These are phyloP conservation scores for Hibiscus mutabilis DNA, from an alignment of 345 rosid genomes.

Conservation along the genomic window DNA sequence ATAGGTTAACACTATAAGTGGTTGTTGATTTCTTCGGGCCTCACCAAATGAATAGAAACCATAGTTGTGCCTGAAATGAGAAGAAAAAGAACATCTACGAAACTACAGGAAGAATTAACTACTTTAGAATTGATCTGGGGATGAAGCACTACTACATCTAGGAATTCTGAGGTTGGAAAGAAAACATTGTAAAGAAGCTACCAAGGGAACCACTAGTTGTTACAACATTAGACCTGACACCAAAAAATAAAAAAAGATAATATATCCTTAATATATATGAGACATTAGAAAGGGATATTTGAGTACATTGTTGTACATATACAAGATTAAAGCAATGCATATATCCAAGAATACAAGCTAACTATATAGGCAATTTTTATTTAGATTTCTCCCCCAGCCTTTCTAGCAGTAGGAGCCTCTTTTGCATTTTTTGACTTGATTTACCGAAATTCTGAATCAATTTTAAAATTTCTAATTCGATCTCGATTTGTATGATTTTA, in stretches of 20 bases:
- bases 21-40: constrained; percentile 35
- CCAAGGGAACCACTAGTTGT: constrained; percentile 32
- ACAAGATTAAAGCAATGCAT: constrained; percentile 16
- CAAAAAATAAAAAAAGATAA: constrained; percentile 13
- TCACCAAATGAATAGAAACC: constrained; percentile 33
- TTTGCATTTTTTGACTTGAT: no score
- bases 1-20: constrained; percentile 40
- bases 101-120: constrained; percentile 11
- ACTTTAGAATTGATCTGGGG: constrained; percentile 3
- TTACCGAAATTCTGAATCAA: no score
- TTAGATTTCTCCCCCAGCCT: constrained; percentile 26
- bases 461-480: no score
- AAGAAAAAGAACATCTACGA: neutral
- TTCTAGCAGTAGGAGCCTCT: neutral
- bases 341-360: no score
- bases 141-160: constrained; percentile 18
- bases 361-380: constrained; percentile 14
- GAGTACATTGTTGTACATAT: neutral
- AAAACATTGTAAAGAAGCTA: constrained; percentile 31
- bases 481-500: no score
- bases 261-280: neutral
- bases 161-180: constrained; percentile 21
- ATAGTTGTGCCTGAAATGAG: neutral
- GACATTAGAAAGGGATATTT: neutral
- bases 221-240: constrained; percentile 57